Evolutionary conservation across 352 stramenopile species (phyloP).

Genomic region (Phytophthora idaei): DNA sequence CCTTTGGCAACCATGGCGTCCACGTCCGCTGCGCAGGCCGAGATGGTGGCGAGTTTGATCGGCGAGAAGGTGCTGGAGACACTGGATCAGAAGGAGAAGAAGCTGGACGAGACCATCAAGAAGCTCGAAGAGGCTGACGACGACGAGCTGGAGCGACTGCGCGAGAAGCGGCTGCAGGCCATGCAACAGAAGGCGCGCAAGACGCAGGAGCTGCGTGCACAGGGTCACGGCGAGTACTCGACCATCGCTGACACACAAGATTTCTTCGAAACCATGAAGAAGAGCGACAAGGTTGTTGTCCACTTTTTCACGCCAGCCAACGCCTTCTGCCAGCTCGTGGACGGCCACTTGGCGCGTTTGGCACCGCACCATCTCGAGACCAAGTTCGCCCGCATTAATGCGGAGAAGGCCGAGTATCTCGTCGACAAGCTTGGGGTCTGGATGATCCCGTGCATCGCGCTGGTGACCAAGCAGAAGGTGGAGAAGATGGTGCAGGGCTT

Average conservation of each 20-base stretch:
- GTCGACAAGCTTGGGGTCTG: constrained; percentile 95
- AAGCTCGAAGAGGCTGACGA: constrained; percentile 87
- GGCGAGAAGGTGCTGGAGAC: constrained; percentile 88
- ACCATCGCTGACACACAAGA: constrained; percentile 93
- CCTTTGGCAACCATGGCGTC: constrained; percentile 46
- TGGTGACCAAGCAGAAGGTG: constrained; percentile 96
- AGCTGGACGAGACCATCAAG: constrained; percentile 87
- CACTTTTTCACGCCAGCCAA: constrained; percentile 97
- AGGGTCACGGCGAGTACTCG: constrained; percentile 87
- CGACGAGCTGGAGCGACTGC: constrained; percentile 88
- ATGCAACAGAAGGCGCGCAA: constrained; percentile 78
- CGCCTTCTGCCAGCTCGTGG: constrained; percentile 92
- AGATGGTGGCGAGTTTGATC: constrained; percentile 81
- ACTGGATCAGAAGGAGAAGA: constrained; percentile 85
- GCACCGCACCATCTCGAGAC: constrained; percentile 94
- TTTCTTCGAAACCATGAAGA: constrained; percentile 96
- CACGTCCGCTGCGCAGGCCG: constrained; percentile 62
- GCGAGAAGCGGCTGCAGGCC: constrained; percentile 76
- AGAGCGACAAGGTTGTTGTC: constrained; percentile 90
- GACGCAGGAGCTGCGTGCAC: constrained; percentile 74
- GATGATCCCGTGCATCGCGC: constrained; percentile 96
- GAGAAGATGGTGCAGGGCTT: constrained; percentile 96
- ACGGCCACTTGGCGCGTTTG: constrained; percentile 92
- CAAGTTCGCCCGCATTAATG: constrained; percentile 96
- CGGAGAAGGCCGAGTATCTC: constrained; percentile 96